Conservation (phyloP, 169 alveolate species). For the Eimeria acervulina region DNA sequence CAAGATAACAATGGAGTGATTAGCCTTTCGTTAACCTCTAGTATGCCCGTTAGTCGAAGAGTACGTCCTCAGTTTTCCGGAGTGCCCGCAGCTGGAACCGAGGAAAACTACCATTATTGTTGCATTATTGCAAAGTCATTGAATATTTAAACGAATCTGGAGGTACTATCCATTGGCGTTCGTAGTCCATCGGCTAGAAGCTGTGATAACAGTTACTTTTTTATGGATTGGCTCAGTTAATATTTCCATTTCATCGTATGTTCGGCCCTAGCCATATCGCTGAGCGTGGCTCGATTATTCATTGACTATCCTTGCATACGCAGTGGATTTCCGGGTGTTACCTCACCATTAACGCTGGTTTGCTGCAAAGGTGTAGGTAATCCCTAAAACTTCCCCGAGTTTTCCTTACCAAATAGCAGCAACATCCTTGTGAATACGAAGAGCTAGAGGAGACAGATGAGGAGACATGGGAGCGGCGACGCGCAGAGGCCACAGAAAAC, state of each 20-base stretch:
- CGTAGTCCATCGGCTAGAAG: neutral
- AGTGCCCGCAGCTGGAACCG: neutral
- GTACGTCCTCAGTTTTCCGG: neutral
- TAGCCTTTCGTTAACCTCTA: neutral
- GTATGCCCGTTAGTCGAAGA: neutral
- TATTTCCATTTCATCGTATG: neutral
- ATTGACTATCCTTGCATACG: neutral
- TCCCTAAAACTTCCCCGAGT: neutral
- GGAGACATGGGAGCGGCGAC: neutral
- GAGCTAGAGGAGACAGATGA: neutral
- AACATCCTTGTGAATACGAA: neutral
- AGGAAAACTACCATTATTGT: neutral
- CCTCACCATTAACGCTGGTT: too few species aligned
- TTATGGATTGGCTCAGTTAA: neutral
- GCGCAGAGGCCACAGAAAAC: neutral
- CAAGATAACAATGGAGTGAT: too few species aligned
- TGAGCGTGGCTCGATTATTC: neutral
- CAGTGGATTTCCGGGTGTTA: neutral
- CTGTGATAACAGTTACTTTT: neutral
- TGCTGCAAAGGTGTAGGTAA: neutral
- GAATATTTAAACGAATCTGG: too few species aligned
- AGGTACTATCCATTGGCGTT: neutral
- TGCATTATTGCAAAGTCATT: neutral
- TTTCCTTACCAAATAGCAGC: too few species aligned
- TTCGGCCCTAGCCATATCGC: neutral